Conservation (phyloP, 2,329 filamentous ascomycete species). For the Fusarium dimerum region DNA sequence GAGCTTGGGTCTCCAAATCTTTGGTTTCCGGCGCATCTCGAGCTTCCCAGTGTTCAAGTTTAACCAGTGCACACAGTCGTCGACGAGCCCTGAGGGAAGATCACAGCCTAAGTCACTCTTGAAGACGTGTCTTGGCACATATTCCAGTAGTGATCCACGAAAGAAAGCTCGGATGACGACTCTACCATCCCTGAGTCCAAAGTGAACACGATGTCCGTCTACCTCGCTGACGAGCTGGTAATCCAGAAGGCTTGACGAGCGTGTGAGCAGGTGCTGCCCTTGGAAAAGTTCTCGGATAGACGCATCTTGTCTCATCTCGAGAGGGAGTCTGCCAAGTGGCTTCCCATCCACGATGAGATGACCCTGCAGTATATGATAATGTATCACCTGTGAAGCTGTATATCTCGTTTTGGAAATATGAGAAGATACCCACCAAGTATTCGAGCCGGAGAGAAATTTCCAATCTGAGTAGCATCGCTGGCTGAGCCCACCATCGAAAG, state of each 20-base stretch:
- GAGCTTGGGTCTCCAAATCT: conserved; percentile 28
- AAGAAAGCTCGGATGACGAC: conserved; percentile 46
- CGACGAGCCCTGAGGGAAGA: conserved; percentile 51
- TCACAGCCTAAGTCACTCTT: conserved; percentile 37
- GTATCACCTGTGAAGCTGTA: conserved; percentile 24
- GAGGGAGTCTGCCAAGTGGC: conserved; percentile 49
- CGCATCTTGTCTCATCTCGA: conserved; percentile 45
- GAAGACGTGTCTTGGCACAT: conserved; percentile 37
- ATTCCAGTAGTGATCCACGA: conserved; percentile 28
- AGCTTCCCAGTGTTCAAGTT: conserved; percentile 43
- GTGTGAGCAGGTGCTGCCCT: conserved; percentile 50
- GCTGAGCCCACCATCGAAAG: not conserved
- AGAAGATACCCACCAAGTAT: conserved; percentile 10
- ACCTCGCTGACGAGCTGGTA: conserved; percentile 39
- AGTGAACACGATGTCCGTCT: conserved; percentile 44
- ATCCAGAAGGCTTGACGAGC: conserved; percentile 56
- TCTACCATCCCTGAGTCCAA: conserved; percentile 47
- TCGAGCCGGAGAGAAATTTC: not conserved
- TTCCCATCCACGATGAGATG: conserved; percentile 39
- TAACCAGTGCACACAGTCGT: conserved; percentile 62
- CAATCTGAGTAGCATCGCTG: conserved; percentile 8
- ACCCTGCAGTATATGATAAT: conserved; percentile 36
- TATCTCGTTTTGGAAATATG: not conserved
- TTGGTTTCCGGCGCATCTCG: conserved; percentile 50
- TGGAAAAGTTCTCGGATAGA: conserved; percentile 55